phyloP scores from a whole-genome alignment of 768 basidiomycete genomes.

The Podaxis sp. region DNA sequence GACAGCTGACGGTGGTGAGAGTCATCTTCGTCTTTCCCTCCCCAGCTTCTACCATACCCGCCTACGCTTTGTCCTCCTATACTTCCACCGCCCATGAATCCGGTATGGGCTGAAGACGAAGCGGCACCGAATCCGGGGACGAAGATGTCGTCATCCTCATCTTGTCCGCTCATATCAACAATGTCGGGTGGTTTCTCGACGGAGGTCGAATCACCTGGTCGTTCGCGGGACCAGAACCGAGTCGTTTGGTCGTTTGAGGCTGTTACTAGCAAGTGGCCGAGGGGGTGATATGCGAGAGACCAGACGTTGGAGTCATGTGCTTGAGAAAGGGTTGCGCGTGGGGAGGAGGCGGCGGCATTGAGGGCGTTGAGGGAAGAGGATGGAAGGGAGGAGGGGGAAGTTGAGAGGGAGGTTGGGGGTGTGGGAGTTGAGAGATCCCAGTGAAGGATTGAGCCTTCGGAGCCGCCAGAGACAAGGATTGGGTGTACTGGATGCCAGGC shows the following conservation, averaged over 20 bases:
- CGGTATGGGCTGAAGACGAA: conserved; percentile 29
- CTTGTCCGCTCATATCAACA: conserved; percentile 54
- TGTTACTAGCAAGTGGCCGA: conserved; percentile 91
- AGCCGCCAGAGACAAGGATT: conserved; percentile 89
- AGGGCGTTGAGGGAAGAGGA: conserved; percentile 42
- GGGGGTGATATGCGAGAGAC: conserved; percentile 92
- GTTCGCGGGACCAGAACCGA: conserved; percentile 95
- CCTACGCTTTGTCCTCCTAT: conserved; percentile 25
- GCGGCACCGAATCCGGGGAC: conserved; percentile 69
- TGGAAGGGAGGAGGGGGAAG: conserved; percentile 40
- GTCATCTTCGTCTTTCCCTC: conserved; percentile 13
- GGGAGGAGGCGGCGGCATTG: conserved; percentile 40
- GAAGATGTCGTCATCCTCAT: conserved; percentile 65
- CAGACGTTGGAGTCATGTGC: conserved; percentile 99
- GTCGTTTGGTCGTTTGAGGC: conserved; percentile 99
- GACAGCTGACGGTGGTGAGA: conserved; percentile 6
- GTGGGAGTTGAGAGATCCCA: conserved; percentile 81
- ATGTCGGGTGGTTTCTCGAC: conserved; percentile 83
- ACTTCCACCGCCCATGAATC: conserved; percentile 32
- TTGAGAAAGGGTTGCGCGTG: conserved; percentile 85
- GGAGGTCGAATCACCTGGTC: conserved; percentile 78
- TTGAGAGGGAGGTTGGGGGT: conserved; percentile 15
- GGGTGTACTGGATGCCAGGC: conserved; percentile 97
- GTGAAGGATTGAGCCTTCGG: conserved; percentile 91
- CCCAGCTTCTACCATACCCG: conserved; percentile 11